These are phyloP conservation scores for Fusarium dimerum DNA, from an alignment of 2,329 filamentous ascomycete species.

Conservation along the genomic window DNA sequence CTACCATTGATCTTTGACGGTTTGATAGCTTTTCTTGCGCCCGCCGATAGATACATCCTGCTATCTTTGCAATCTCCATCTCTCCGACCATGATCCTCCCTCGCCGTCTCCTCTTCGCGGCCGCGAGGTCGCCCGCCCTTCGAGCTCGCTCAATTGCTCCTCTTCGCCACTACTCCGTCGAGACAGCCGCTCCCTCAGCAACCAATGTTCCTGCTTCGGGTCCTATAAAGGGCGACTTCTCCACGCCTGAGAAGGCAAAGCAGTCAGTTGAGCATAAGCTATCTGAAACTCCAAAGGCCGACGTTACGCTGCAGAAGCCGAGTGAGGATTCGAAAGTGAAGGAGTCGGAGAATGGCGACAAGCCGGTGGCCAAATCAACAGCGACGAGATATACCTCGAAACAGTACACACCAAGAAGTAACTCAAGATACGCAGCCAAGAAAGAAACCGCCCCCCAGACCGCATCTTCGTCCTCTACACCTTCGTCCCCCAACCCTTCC, in stretches of 20 bases:
- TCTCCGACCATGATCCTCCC: slow-evolving; percentile 30
- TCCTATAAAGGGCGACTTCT: neutral
- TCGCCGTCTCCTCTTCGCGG: slow-evolving; percentile 23
- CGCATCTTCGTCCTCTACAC: neutral
- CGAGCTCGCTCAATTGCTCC: slow-evolving; percentile 18
- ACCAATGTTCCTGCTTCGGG: neutral
- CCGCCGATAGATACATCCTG: neutral
- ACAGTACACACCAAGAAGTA: too few relatives aligned
- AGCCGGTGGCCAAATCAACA: neutral
- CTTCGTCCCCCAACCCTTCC: neutral
- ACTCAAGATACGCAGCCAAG: neutral
- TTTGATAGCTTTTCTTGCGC: neutral
- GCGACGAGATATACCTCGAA: neutral
- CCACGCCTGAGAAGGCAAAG: neutral
- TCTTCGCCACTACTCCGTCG: slow-evolving; percentile 25
- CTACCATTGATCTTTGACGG: neutral
- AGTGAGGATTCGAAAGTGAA: slow-evolving; percentile 14
- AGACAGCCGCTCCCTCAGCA: slow-evolving; percentile 7
- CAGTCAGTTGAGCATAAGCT: neutral
- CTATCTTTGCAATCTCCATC: neutral
- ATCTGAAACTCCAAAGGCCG: neutral
- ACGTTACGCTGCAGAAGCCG: slow-evolving; percentile 14
- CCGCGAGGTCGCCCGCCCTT: slow-evolving; percentile 15
- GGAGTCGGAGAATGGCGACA: neutral
- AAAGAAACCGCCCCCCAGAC: neutral